phyloP scores from a whole-genome alignment of 2,329 filamentous ascomycete species.

The Thermothelomyces thermophilus region DNA sequence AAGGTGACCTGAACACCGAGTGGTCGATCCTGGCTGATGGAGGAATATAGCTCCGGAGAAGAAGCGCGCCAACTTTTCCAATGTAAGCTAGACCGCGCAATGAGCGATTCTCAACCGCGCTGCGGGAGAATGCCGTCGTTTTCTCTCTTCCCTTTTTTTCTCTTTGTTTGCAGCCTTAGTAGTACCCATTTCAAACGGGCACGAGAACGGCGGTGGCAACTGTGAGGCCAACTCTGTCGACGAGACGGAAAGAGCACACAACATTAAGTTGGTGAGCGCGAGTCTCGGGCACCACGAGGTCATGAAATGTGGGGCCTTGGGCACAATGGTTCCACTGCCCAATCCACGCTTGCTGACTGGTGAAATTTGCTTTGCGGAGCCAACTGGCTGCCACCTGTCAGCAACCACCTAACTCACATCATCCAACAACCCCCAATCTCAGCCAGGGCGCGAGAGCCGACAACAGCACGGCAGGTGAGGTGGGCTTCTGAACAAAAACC shows the following conservation, averaged over 20 bases:
- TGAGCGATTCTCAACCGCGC: not conserved
- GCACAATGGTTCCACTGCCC: no score
- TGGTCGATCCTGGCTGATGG: not conserved
- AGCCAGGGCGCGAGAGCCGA: no score
- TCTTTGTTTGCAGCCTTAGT: not conserved
- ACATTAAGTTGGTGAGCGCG: not conserved
- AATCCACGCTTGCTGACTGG: no score
- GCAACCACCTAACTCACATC: no score
- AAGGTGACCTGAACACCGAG: not conserved
- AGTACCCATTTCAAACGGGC: constrained; percentile 8
- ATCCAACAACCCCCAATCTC: no score
- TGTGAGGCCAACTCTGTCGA: not conserved
- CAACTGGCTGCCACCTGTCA: no score
- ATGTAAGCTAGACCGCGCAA: not conserved
- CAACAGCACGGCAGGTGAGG: no score
- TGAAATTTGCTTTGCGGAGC: no score
- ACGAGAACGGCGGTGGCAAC: not conserved
- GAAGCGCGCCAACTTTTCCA: not conserved
- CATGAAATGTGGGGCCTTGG: not conserved
- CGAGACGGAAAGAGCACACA: not conserved
- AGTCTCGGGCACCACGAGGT: no score
- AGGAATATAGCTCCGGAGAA: not conserved
- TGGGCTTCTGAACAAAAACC: no score
- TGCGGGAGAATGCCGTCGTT: not conserved
- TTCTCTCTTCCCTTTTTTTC: no score